Evolutionary conservation across 2,329 filamentous ascomycete species (phyloP), one percentile per base, ranked within the genome.

Genomic region (Emergomyces orientalis): DNA sequence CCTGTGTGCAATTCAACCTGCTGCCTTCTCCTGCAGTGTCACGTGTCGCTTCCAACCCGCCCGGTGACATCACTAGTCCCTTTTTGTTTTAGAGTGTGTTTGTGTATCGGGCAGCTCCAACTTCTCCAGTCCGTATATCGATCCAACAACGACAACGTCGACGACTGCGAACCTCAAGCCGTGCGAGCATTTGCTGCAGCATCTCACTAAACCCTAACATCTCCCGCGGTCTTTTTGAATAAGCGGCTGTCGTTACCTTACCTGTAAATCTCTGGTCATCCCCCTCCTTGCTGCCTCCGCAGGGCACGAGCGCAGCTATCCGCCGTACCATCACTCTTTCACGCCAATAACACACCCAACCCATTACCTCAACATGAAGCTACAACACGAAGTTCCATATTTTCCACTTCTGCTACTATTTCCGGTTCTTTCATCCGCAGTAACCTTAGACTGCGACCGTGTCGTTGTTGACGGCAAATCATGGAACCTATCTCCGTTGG

Each of bases 401-500:
- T 55, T 66, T 32, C 61, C 69, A 30, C 51, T 69, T 54, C 51
- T 67, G 17, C 49, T 65, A 19, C 63, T 69, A n/a, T 41, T 69
- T 37, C 59, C 65, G 13, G 47, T 67, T 22, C 54, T 69, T 3
- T 63, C 62, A 22, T 62, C 68, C 7, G 58, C 64, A 49, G 58
- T 68, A 52, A 63, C 64, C 11, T 66, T 71, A 60, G 68, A 72
- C 58, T 73, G 71, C 63, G 58, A 65, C 57, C 63, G 71, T 49
- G 67, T 72, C 56, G 65, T 64, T 14, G 67, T 71, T 7, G 69
- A 71, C 32, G 66, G 66, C 30, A 70, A 69, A 65, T 67, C 66
- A 63, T 73, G 67, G 62, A 66, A 72, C 60, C 63, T 73, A 11
- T 67, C 65, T 27, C 66, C 69, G 58, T 67, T 73, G 49, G 69